These are phyloP conservation scores for Eucalyptus shirleyi DNA, from an alignment of 345 rosid species.

Conservation along the genomic window DNA sequence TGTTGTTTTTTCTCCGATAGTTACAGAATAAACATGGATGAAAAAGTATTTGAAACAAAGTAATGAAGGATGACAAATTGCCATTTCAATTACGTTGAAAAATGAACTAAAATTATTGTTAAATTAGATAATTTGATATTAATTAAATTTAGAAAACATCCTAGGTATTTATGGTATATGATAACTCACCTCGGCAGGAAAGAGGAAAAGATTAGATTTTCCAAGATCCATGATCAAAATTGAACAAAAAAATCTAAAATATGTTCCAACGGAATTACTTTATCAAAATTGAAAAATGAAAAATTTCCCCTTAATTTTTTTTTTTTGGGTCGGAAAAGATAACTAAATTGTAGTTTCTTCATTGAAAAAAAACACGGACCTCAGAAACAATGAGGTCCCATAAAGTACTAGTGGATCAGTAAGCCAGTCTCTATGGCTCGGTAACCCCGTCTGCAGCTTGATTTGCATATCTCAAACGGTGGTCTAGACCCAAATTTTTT, in stretches of 20 bases:
- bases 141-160: neutral
- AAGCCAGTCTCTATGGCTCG: fast-evolving
- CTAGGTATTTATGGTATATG: neutral
- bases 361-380: fast-evolving
- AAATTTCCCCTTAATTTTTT: neutral
- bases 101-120: neutral
- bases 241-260: fast-evolving
- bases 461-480: too few species aligned
- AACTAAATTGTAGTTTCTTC: too few species aligned
- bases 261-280: neutral
- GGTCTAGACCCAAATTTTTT: fast-evolving
- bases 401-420: too few species aligned
- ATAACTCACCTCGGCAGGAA: fast-evolving
- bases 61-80: too few species aligned
- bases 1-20: too few species aligned
- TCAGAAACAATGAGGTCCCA: too few species aligned
- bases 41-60: too few species aligned
- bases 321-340: too few species aligned
- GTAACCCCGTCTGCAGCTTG: fast-evolving
- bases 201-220: neutral
- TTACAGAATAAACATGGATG: too few species aligned
- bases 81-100: fast-evolving
- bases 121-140: neutral
- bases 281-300: neutral
- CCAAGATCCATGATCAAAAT: neutral